A percentile compares a stretch with the other conserved stretches of the same genome.
Evolutionary conservation across 805 yeast species (phyloP).

Genomic region (Saccharomyces jurei): DNA sequence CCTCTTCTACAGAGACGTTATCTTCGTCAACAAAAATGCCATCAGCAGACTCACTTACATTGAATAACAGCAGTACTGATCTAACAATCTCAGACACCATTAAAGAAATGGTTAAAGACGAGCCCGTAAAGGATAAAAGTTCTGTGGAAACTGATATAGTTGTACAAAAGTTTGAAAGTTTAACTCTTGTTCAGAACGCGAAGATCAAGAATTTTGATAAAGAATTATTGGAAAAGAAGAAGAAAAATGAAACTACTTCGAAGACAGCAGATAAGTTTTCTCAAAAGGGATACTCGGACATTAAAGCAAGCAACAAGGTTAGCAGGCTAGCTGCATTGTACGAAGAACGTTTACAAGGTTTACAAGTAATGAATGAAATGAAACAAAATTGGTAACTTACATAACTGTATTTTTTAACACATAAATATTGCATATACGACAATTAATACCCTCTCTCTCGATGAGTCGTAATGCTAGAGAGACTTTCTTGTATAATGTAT

Average conservation of each 20-base stretch:
- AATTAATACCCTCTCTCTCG: not conserved
- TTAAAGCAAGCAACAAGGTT: slow-evolving; percentile 49
- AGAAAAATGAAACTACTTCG: slow-evolving; percentile 7
- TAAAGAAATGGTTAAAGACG: slow-evolving; percentile 16
- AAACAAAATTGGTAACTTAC: slow-evolving; percentile 9
- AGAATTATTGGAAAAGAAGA: slow-evolving; percentile 19
- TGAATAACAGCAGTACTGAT: not conserved
- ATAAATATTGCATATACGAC: not conserved
- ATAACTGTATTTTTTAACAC: not conserved
- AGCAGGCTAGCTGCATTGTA: slow-evolving; percentile 54
- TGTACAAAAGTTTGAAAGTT: not conserved
- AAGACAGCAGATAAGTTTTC: slow-evolving; percentile 22
- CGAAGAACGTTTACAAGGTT: slow-evolving; percentile 46
- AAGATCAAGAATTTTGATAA: slow-evolving; percentile 26
- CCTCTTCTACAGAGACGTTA: not conserved
- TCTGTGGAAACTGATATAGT: slow-evolving; percentile 1
- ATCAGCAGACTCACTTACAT: not conserved
- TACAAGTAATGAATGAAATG: slow-evolving; percentile 31
- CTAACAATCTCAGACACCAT: slow-evolving; percentile 7
- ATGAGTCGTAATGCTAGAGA: not conserved
- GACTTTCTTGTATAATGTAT: not conserved
- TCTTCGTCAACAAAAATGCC: not conserved
- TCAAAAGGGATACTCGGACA: slow-evolving; percentile 32
- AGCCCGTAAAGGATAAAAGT: slow-evolving; percentile 3
- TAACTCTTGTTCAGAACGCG: slow-evolving; percentile 13